Evolutionary conservation across 2,329 filamentous ascomycete genomes (phyloP).

Genomic region (Bipolaris cookei): DNA sequence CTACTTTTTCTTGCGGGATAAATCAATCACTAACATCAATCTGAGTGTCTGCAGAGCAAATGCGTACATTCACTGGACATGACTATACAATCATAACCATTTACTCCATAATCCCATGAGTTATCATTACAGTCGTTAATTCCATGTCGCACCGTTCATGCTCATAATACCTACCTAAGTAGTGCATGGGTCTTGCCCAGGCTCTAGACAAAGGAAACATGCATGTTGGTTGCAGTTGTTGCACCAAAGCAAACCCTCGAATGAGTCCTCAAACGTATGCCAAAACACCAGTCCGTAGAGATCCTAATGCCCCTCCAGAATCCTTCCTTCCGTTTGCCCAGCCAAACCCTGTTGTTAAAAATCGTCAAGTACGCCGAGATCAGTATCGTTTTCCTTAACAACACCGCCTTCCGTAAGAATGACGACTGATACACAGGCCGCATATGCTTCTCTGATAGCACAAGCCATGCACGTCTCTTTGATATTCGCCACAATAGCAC

Average conservation of each 20-base stretch:
- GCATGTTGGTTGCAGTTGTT: neutral
- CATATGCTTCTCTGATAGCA: constrained; percentile 76
- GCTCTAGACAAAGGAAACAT: constrained; percentile 11
- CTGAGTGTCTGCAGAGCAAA: neutral
- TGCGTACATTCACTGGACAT: constrained; percentile 41
- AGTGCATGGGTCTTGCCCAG: neutral
- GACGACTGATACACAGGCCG: constrained; percentile 73
- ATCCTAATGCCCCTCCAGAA: neutral
- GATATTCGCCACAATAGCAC: constrained; percentile 72
- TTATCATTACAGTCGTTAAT: constrained; percentile 20
- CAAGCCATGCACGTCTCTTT: constrained; percentile 75
- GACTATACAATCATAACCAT: constrained; percentile 25
- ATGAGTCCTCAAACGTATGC: constrained; percentile 13
- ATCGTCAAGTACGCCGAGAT: constrained; percentile 17
- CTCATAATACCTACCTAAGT: constrained; percentile 1
- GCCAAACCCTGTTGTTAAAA: neutral
- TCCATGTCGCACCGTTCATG: neutral
- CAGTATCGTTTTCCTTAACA: constrained; percentile 54
- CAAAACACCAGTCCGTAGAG: constrained; percentile 5
- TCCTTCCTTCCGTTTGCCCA: neutral
- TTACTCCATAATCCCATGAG: constrained; percentile 9
- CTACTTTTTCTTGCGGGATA: no score
- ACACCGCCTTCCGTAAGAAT: constrained; percentile 63
- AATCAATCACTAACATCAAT: neutral
- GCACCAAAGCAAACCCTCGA: constrained; percentile 7